Conservation (phyloP, 306 rosid genomes). For the Abrus precatorius region DNA sequence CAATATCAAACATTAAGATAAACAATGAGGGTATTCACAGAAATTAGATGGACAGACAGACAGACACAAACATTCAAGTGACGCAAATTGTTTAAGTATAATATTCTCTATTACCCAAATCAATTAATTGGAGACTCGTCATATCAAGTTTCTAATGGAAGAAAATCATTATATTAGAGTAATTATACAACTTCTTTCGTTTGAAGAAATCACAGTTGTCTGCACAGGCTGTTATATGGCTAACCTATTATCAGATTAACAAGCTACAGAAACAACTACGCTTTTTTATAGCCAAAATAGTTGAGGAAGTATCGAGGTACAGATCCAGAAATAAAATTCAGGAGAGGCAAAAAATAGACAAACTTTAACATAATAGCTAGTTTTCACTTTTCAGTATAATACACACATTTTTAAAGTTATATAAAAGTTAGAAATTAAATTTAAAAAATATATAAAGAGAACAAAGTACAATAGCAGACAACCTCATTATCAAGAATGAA, state of each 20-base stretch:
- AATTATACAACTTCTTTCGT: conserved; percentile 8
- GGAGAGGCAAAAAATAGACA: no score
- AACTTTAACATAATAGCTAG: no score
- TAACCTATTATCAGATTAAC: conserved; percentile 9
- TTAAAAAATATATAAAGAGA: no score
- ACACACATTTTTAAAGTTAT: no score
- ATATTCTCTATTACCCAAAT: conserved; percentile 17
- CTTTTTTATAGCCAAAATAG: conserved; percentile 7
- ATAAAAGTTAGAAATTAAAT: no score
- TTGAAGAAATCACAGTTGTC: background rate
- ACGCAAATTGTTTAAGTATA: background rate
- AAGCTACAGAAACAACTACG: background rate
- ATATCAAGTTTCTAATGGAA: background rate
- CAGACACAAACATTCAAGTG: background rate
- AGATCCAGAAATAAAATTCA: no score
- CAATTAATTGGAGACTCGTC: conserved; percentile 1
- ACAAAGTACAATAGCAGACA: no score
- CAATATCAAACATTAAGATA: conserved; percentile 12
- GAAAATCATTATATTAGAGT: background rate
- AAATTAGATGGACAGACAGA: no score
- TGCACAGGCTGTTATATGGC: background rate
- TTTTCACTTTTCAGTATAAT: no score
- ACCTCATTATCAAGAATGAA: no score
- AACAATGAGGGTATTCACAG: background rate
- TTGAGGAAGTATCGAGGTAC: background rate